Percentiles rank a stretch among this genome's conserved stretches.
phyloP scores from a whole-genome alignment of 2,329 filamentous ascomycete species.

The Cladorrhinum sp. region DNA sequence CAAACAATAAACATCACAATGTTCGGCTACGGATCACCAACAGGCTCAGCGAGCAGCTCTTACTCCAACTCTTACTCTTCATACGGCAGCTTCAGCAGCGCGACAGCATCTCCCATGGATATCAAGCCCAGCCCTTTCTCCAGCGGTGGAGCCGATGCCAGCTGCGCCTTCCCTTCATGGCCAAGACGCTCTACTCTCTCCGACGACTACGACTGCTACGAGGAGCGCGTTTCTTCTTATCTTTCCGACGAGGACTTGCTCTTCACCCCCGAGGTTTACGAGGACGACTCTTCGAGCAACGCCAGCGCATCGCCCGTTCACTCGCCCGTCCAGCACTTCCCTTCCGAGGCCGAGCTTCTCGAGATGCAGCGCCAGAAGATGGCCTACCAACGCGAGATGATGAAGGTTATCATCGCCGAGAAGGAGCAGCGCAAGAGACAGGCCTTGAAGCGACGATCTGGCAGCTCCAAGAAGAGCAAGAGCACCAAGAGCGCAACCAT shows the following conservation, averaged over 20 bases:
- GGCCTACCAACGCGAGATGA: constrained; percentile 50
- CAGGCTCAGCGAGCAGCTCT: constrained; percentile 45
- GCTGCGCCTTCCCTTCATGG: constrained; percentile 59
- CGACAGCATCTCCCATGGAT: constrained; percentile 45
- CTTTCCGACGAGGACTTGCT: constrained; percentile 64
- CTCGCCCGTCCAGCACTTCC: constrained; percentile 30
- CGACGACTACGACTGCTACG: constrained; percentile 37
- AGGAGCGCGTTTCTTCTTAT: constrained; percentile 51
- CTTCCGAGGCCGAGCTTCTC: constrained; percentile 48
- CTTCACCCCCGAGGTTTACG: constrained; percentile 45
- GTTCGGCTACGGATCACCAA: constrained; percentile 41
- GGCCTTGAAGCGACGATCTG: constrained; percentile 38
- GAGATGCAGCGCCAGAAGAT: constrained; percentile 50
- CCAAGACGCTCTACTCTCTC: constrained; percentile 53
- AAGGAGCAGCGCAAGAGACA: constrained; percentile 52
- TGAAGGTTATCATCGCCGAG: constrained; percentile 50
- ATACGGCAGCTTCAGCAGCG: constrained; percentile 49
- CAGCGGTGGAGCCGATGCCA: constrained; percentile 38
- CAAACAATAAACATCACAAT: constrained; percentile 33
- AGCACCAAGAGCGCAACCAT: constrained; percentile 50
- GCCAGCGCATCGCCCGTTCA: constrained; percentile 41
- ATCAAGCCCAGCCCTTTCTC: constrained; percentile 42
- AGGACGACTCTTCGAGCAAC: constrained; percentile 49
- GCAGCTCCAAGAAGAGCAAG: constrained; percentile 45
- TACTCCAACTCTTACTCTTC: constrained; percentile 28